A percentile compares a stretch with the other conserved stretches of the same genome.
Conservation (phyloP, 441 rosid species). For the Raphanus hybrid region DNA sequence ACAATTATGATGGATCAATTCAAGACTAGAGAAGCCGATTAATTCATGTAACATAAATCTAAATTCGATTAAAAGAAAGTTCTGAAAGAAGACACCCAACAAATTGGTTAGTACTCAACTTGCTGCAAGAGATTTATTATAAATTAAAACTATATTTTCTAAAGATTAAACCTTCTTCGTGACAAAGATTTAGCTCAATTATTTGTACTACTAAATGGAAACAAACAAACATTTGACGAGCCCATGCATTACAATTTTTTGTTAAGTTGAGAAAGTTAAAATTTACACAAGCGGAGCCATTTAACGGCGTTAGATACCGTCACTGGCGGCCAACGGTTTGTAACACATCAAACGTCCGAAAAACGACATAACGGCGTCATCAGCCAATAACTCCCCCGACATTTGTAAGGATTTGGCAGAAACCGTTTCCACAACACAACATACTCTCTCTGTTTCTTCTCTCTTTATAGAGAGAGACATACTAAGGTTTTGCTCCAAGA, state of each 20-base stretch:
- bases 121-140: background rate
- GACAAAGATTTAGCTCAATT: background rate
- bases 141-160: background rate
- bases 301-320: conserved; percentile 35
- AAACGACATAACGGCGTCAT: conserved; percentile 43
- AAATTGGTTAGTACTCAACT: background rate
- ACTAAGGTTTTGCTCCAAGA: conserved; percentile 2
- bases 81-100: background rate
- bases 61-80: background rate
- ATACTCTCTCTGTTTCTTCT: conserved; percentile 11
- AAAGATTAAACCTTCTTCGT: background rate
- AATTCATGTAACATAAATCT: background rate
- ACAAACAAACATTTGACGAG: conserved; percentile 28
- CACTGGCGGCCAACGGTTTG: conserved; percentile 28
- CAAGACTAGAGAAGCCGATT: conserved; percentile 8
- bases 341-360: conserved; percentile 17
- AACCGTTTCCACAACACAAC: conserved; percentile 32
- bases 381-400: conserved; percentile 33
- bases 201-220: background rate
- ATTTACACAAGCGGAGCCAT: background rate
- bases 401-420: conserved; percentile 34
- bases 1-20: background rate
- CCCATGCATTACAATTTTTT: background rate
- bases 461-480: conserved; percentile 6
- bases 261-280: background rate